Conservation (phyloP, 257 asterid genomes). For the Scutellaria baicalensis region DNA sequence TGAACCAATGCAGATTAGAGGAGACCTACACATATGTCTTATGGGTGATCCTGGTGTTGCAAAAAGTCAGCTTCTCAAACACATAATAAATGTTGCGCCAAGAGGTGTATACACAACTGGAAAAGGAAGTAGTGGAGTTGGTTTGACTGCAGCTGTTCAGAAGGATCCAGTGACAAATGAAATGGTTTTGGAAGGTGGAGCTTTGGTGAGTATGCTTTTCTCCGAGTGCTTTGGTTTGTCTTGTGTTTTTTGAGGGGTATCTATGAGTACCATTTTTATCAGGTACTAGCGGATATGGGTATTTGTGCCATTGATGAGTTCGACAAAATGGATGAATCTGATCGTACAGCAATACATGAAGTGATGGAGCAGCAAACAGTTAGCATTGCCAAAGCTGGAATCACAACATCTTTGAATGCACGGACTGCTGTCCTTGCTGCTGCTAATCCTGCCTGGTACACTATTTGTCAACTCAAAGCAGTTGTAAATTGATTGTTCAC, state of each 20-base stretch:
- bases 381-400: slow-evolving; percentile 98
- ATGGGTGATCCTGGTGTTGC: slow-evolving; percentile 92
- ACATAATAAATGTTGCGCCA: slow-evolving; percentile 94
- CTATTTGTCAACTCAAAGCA: slow-evolving; percentile 11
- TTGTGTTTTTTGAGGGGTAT: not conserved
- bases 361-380: slow-evolving; percentile 99
- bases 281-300: slow-evolving; percentile 99
- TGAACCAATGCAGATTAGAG: slow-evolving; percentile 17
- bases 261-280: slow-evolving; percentile 8
- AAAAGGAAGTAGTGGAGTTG: slow-evolving; percentile 98
- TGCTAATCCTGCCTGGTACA: slow-evolving; percentile 98
- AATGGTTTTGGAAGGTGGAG: slow-evolving; percentile 99
- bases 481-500: not conserved
- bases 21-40: slow-evolving; percentile 24
- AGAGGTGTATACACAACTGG: slow-evolving; percentile 97
- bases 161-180: slow-evolving; percentile 96
- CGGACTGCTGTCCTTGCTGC: slow-evolving; percentile 99
- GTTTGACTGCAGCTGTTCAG: slow-evolving; percentile 98
- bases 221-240: not conserved
- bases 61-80: slow-evolving; percentile 97
- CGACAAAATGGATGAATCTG: slow-evolving; percentile 97
- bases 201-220: slow-evolving; percentile 57
- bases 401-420: slow-evolving; percentile 96
- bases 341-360: slow-evolving; percentile 96
- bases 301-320: slow-evolving; percentile 98